A percentile compares a stretch with the other conserved stretches of the same genome.
Evolutionary conservation across 2,329 filamentous ascomycete species (phyloP).

Genomic region (Colletotrichum tofieldiae): DNA sequence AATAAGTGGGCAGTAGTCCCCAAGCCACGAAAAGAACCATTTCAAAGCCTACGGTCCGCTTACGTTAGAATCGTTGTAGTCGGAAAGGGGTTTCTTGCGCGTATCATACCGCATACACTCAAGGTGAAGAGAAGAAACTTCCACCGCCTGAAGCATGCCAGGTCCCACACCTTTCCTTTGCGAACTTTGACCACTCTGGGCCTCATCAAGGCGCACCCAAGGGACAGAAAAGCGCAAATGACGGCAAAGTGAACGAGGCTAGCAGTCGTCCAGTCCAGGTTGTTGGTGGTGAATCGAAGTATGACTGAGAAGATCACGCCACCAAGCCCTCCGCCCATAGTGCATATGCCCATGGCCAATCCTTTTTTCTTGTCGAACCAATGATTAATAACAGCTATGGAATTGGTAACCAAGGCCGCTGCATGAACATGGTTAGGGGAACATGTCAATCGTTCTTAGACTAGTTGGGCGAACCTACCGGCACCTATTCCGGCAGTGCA

Average conservation of each 20-base stretch:
- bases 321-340: conserved; percentile 49
- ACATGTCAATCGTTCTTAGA: neutral
- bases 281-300: conserved; percentile 47
- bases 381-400: conserved; percentile 48
- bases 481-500: conserved; percentile 48
- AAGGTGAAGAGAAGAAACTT: conserved; percentile 49
- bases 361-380: conserved; percentile 46
- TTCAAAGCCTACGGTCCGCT: conserved; percentile 48
- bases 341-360: conserved; percentile 47
- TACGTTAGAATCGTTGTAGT: conserved; percentile 2
- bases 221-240: conserved; percentile 43
- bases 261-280: conserved; percentile 45
- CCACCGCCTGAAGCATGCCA: conserved; percentile 41
- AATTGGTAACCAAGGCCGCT: conserved; percentile 48
- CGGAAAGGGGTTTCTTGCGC: neutral
- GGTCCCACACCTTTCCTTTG: conserved; percentile 33
- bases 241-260: conserved; percentile 47
- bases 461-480: conserved; percentile 40
- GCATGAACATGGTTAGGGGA: conserved; percentile 5
- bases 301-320: conserved; percentile 51
- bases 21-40: conserved; percentile 51
- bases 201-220: conserved; percentile 46
- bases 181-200: conserved; percentile 26
- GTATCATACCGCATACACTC: conserved; percentile 48
- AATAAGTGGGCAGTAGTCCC: conserved; percentile 51